phyloP scores from a whole-genome alignment of 2,329 filamentous ascomycete species.

The Didymella lethalis region DNA sequence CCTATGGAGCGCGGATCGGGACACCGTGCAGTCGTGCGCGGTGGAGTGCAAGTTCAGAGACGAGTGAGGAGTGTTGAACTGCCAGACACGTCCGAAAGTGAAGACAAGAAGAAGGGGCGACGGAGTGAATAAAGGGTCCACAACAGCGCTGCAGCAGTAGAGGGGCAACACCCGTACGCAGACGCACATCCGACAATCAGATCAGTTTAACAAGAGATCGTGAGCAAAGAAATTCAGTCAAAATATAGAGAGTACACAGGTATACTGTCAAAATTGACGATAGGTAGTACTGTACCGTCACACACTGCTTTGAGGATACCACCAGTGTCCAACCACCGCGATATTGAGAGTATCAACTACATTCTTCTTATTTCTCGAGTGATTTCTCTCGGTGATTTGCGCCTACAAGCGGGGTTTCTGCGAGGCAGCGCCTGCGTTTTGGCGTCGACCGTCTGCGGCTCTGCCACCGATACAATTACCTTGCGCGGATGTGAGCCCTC shows the following conservation, averaged over 20 bases:
- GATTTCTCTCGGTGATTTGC: constrained; percentile 1
- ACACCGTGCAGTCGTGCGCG: not conserved
- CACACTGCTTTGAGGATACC: not conserved
- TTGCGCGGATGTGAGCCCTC: not conserved
- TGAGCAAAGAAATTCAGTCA: not conserved
- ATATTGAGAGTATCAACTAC: not conserved
- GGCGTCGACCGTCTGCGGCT: not conserved
- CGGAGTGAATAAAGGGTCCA: not conserved
- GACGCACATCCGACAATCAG: too few relatives aligned
- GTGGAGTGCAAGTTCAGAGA: not conserved
- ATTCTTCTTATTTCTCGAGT: not conserved
- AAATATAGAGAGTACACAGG: not conserved
- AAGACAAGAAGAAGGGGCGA: too few relatives aligned
- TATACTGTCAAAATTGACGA: not conserved
- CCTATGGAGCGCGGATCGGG: not conserved
- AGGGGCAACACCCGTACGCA: too few relatives aligned
- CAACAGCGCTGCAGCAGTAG: not conserved
- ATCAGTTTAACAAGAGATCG: too few relatives aligned
- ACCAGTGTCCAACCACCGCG: not conserved
- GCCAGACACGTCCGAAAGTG: not conserved
- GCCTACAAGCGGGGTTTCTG: constrained; percentile 8
- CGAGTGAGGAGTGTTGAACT: not conserved
- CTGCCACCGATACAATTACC: not conserved
- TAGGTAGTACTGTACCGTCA: too few relatives aligned
- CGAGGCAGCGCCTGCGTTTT: not conserved